Conservation (phyloP, 169 alveolate genomes). For the Babesia sp. region DNA sequence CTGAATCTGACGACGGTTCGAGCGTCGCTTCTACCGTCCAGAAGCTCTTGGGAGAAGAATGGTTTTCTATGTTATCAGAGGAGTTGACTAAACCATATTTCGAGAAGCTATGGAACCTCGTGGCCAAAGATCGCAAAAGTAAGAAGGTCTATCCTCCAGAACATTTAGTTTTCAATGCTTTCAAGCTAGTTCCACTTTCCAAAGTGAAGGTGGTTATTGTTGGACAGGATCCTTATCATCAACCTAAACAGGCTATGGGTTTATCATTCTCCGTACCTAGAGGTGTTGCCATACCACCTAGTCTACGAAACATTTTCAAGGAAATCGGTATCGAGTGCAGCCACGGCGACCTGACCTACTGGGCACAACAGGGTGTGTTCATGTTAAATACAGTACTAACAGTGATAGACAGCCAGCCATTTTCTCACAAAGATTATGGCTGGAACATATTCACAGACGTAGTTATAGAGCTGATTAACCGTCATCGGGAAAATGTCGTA, state of each 20-base stretch:
- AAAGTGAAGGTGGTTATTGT: conserved; percentile 94
- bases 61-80: conserved; percentile 58
- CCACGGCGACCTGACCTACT: conserved; percentile 95
- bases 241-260: conserved; percentile 97
- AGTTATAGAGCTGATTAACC: conserved; percentile 84
- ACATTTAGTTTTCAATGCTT: conserved; percentile 83
- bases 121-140: conserved; percentile 70
- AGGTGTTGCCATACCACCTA: conserved; percentile 94
- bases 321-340: conserved; percentile 85
- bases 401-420: conserved; percentile 88
- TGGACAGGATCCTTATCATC: conserved; percentile 98
- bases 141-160: conserved; percentile 85
- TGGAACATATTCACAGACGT: conserved; percentile 90
- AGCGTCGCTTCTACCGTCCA: conserved; percentile 1
- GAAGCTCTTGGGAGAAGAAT: conserved; percentile 52
- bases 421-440: conserved; percentile 89
- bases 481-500: conserved; percentile 80
- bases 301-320: conserved; percentile 93
- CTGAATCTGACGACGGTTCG: not conserved
- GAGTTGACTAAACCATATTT: conserved; percentile 79
- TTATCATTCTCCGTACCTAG: conserved; percentile 95
- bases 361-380: conserved; percentile 99
- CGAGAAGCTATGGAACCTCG: conserved; percentile 72
- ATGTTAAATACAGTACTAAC: conserved; percentile 94
- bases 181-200: conserved; percentile 82